These are phyloP conservation scores for Talaromyces adpressus DNA, from an alignment of 495 filamentous ascomycete genomes.

Conservation along the genomic window DNA sequence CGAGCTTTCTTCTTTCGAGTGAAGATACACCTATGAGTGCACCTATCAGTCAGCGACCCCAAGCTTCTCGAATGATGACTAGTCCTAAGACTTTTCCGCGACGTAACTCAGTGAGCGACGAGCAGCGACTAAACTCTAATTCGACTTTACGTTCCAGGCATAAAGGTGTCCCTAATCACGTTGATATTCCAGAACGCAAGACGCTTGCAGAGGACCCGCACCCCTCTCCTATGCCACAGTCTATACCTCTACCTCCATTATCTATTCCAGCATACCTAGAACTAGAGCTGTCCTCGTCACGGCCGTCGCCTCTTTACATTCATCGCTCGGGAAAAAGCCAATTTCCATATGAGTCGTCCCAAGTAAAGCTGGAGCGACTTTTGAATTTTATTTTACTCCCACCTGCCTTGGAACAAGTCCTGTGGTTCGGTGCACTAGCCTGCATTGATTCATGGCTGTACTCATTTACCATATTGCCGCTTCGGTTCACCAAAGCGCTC, in stretches of 20 bases:
- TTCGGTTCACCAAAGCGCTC: conserved; percentile 81
- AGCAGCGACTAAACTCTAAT: background rate
- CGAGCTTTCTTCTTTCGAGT: conserved; percentile 16
- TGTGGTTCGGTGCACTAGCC: conserved; percentile 81
- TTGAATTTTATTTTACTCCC: conserved; percentile 82
- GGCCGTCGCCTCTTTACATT: conserved; percentile 83
- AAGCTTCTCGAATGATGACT: conserved; percentile 28
- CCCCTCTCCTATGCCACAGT: conserved; percentile 59
- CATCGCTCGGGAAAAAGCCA: conserved; percentile 66
- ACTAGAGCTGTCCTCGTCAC: conserved; percentile 74
- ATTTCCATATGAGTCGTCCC: conserved; percentile 90
- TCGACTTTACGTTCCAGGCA: conserved; percentile 31
- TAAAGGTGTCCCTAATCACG: conserved; percentile 18
- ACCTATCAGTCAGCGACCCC: conserved; percentile 25
- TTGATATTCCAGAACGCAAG: conserved; percentile 29
- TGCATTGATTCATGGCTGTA: conserved; percentile 97
- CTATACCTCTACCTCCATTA: conserved; percentile 73
- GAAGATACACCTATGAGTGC: conserved; percentile 11
- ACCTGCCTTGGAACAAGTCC: conserved; percentile 71
- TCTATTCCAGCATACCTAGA: conserved; percentile 85
- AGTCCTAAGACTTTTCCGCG: conserved; percentile 18
- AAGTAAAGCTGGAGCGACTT: conserved; percentile 90
- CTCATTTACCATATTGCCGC: conserved; percentile 87
- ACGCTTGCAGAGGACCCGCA: conserved; percentile 26
- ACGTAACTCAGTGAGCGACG: conserved; percentile 7